Conservation (phyloP, 2,329 filamentous ascomycete genomes). For the Apiospora kogelbergensis region DNA sequence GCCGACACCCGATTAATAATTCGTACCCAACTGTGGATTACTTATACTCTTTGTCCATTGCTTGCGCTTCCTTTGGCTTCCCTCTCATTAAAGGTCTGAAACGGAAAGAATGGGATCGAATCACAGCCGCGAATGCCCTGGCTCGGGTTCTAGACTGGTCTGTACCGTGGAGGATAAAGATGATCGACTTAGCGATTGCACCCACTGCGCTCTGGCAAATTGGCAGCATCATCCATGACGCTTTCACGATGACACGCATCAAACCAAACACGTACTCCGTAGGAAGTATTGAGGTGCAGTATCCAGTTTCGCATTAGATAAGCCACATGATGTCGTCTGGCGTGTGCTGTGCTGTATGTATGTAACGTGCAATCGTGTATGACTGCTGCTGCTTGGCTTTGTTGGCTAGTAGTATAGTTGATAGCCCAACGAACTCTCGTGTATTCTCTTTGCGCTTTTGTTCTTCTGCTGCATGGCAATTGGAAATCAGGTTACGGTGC, state of each 20-base stretch:
- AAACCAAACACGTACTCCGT: background rate
- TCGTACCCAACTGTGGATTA: background rate
- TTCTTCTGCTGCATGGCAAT: background rate
- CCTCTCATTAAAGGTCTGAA: background rate
- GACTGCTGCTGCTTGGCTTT: background rate
- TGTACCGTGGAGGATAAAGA: background rate
- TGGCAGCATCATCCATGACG: constrained; percentile 1
- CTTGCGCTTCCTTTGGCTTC: background rate
- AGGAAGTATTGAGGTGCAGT: background rate
- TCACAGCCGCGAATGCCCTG: background rate
- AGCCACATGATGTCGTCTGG: background rate
- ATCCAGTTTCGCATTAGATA: constrained; percentile 5
- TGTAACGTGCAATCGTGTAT: background rate
- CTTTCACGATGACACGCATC: constrained; percentile 2
- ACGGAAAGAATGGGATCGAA: constrained; percentile 7
- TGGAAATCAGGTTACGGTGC: background rate
- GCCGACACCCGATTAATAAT: constrained; percentile 9
- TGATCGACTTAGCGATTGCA: background rate
- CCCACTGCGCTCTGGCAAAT: background rate
- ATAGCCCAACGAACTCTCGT: background rate
- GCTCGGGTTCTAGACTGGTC: background rate
- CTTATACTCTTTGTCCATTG: background rate
- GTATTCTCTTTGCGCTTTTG: background rate
- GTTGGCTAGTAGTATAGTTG: background rate
- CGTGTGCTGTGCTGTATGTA: background rate